phyloP scores from a whole-genome alignment of 2,329 filamentous ascomycete species.

The Chaetothyriales sp. region DNA sequence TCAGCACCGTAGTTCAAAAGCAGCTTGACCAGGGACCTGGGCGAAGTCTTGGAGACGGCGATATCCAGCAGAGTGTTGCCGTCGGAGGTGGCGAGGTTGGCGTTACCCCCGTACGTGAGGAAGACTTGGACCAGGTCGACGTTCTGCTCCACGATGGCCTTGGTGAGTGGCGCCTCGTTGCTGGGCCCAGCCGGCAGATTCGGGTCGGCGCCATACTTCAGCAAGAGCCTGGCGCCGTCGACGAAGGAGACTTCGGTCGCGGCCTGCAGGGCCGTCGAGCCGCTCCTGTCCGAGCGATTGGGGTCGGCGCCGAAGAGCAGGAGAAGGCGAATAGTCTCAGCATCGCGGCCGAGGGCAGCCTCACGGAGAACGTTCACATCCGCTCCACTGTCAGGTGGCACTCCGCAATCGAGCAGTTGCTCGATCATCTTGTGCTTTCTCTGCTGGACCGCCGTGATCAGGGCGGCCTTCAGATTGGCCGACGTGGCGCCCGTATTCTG shows the following conservation, averaged over 20 bases:
- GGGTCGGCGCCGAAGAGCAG: constrained; percentile 45
- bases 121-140: constrained; percentile 45
- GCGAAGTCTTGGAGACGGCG: constrained; percentile 46
- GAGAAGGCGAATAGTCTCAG: constrained; percentile 42
- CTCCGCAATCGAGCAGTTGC: constrained; percentile 46
- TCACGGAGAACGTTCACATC: constrained; percentile 38
- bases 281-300: constrained; percentile 37
- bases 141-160: constrained; percentile 40
- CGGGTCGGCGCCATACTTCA: constrained; percentile 51
- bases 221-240: constrained; percentile 44
- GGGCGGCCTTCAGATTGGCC: constrained; percentile 33
- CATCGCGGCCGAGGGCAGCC: constrained; percentile 38
- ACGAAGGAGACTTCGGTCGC: constrained; percentile 44
- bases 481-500: constrained; percentile 30
- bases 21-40: constrained; percentile 42
- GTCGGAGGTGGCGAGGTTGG: constrained; percentile 39
- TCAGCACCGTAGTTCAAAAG: constrained; percentile 48
- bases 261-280: constrained; percentile 39
- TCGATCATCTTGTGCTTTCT: constrained; percentile 45
- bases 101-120: constrained; percentile 48
- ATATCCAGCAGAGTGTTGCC: constrained; percentile 50
- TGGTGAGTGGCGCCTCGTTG: constrained; percentile 44
- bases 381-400: constrained; percentile 36
- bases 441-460: constrained; percentile 42
- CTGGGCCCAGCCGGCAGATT: constrained; percentile 41